These are phyloP conservation scores for Monilinia polystroma DNA, from an alignment of 2,329 filamentous ascomycete species.

Conservation along the genomic window DNA sequence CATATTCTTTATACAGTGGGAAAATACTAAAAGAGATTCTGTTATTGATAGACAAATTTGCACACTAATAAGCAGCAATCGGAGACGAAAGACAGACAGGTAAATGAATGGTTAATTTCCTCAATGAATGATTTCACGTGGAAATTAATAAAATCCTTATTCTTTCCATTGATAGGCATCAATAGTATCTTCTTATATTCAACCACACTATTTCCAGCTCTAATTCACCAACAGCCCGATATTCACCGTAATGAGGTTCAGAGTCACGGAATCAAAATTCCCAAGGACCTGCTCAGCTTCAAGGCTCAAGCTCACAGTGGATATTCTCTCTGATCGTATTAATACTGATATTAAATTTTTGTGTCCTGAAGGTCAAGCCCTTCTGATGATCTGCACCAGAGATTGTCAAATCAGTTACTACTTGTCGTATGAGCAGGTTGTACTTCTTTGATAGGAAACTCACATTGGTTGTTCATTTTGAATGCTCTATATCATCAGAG, in stretches of 20 bases:
- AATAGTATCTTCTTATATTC: background rate
- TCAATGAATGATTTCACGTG: background rate
- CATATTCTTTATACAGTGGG: background rate
- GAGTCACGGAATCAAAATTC: background rate
- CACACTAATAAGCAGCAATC: background rate
- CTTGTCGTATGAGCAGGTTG: too few relatives aligned
- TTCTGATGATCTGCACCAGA: too few relatives aligned
- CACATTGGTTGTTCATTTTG: too few relatives aligned
- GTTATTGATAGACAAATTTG: background rate
- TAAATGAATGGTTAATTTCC: background rate
- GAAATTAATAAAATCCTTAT: background rate
- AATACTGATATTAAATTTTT: too few relatives aligned
- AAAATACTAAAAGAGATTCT: background rate
- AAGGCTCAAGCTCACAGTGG: background rate
- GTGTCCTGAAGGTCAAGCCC: too few relatives aligned
- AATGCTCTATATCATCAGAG: too few relatives aligned
- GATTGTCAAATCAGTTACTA: too few relatives aligned
- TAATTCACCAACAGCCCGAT: background rate
- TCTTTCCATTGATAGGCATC: background rate
- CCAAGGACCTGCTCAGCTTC: background rate
- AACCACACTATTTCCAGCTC: background rate
- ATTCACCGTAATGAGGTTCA: background rate
- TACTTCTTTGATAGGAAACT: too few relatives aligned
- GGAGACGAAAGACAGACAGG: background rate
- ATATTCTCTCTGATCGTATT: too few relatives aligned